Conservation (phyloP, 73 alveolate species). For the Uronychia setigera region DNA sequence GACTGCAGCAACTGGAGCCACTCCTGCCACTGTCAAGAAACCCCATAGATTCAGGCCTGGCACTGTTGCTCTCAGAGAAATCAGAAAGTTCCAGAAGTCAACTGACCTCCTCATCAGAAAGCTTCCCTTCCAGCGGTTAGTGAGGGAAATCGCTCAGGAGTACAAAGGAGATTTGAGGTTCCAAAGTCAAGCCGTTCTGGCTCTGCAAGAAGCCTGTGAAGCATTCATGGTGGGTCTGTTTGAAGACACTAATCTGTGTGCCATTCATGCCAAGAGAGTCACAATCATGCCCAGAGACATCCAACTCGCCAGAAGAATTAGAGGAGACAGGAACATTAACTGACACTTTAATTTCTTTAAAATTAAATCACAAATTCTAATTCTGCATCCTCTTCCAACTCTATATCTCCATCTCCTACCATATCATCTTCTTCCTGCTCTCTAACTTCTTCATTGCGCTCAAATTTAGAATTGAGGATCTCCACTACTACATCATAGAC, state of each 20-base stretch:
- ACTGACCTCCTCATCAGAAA: slow-evolving; percentile 81
- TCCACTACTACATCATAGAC: too few species aligned
- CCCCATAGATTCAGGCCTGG: slow-evolving; percentile 91
- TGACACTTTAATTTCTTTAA: too few species aligned
- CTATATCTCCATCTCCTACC: too few species aligned
- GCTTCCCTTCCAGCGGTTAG: slow-evolving; percentile 81
- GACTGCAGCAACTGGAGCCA: slow-evolving; percentile 48
- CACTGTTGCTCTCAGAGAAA: slow-evolving; percentile 85
- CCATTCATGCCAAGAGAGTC: slow-evolving; percentile 90
- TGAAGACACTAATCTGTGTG: slow-evolving; percentile 87
- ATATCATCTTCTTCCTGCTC: too few species aligned
- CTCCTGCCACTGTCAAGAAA: slow-evolving; percentile 72
- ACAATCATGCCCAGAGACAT: slow-evolving; percentile 88
- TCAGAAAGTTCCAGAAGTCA: slow-evolving; percentile 76
- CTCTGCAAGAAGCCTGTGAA: slow-evolving; percentile 82
- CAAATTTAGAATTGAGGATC: too few species aligned
- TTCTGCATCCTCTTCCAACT: too few species aligned
- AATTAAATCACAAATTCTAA: too few species aligned
- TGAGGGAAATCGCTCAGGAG: slow-evolving; percentile 81
- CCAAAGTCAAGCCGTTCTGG: slow-evolving; percentile 80
- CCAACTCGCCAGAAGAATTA: slow-evolving; percentile 88
- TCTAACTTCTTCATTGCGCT: too few species aligned
- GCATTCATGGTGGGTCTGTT: slow-evolving; percentile 82
- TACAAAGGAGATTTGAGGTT: slow-evolving; percentile 79
- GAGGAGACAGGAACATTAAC: slow-evolving; percentile 89